phyloP scores from a whole-genome alignment of 2,329 filamentous ascomycete genomes.

The Paecilomyces sp. region DNA sequence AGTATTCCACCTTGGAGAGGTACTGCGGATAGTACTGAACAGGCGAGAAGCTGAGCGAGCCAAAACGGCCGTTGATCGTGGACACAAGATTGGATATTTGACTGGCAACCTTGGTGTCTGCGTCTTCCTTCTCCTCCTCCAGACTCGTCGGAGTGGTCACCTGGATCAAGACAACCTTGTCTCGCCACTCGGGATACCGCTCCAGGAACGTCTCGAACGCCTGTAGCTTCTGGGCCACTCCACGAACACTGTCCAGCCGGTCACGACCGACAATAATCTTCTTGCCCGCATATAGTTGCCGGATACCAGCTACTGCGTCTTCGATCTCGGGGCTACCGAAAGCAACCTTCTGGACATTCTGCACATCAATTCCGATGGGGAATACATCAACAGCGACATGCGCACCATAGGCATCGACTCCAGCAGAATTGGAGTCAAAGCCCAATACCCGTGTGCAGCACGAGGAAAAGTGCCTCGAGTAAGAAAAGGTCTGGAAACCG shows the following conservation, averaged over 20 bases:
- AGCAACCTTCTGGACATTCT: slow-evolving; percentile 66
- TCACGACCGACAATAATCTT: slow-evolving; percentile 94
- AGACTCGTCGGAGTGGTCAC: slow-evolving; percentile 83
- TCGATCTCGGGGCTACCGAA: slow-evolving; percentile 65
- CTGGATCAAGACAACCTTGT: slow-evolving; percentile 88
- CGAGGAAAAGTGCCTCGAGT: slow-evolving; percentile 87
- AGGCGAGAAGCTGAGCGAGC: slow-evolving; percentile 79
- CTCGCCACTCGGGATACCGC: slow-evolving; percentile 82
- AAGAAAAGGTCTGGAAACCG: slow-evolving; percentile 92
- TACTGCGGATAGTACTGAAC: slow-evolving; percentile 96
- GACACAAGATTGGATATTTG: slow-evolving; percentile 87
- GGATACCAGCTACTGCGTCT: slow-evolving; percentile 64
- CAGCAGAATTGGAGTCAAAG: slow-evolving; percentile 78
- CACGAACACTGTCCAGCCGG: slow-evolving; percentile 84
- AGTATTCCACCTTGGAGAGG: slow-evolving; percentile 82
- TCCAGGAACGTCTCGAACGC: slow-evolving; percentile 91
- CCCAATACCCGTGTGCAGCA: slow-evolving; percentile 87
- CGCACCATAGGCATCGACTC: slow-evolving; percentile 81
- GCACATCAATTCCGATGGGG: slow-evolving; percentile 89
- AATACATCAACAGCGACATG: slow-evolving; percentile 90
- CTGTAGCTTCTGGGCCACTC: slow-evolving; percentile 91
- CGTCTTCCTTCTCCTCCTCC: slow-evolving; percentile 68
- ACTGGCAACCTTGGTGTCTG: slow-evolving; percentile 73
- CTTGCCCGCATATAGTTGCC: slow-evolving; percentile 74
- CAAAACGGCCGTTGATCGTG: slow-evolving; percentile 84